phyloP scores from a whole-genome alignment of 2,329 filamentous ascomycete species.

The Trematosphaeria pertusa region DNA sequence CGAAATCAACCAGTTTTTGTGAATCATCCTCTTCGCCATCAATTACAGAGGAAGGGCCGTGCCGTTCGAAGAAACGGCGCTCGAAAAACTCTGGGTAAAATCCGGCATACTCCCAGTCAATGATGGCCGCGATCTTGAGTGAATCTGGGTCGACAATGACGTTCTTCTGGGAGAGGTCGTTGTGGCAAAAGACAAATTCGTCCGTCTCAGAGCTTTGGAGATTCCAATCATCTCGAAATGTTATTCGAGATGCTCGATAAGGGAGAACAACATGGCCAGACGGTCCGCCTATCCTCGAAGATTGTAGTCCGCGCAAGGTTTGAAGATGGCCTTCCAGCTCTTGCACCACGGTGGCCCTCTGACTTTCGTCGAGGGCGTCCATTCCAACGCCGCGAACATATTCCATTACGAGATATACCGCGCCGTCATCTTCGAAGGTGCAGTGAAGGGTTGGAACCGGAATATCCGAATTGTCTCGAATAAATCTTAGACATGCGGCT shows the following conservation, averaged over 20 bases:
- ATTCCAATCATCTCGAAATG: conserved; percentile 7
- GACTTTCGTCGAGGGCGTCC: conserved; percentile 2
- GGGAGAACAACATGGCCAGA: conserved; percentile 5
- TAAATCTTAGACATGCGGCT: conserved; percentile 5
- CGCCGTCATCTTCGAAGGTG: conserved; percentile 9
- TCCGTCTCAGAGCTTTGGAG: conserved; percentile 3
- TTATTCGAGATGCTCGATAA: conserved; percentile 1
- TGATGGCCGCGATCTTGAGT: conserved; percentile 44
- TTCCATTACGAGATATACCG: conserved; percentile 8
- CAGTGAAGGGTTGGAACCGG: conserved; percentile 9
- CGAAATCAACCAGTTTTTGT: conserved; percentile 3
- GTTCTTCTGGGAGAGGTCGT: conserved; percentile 35
- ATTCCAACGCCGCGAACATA: conserved; percentile 10
- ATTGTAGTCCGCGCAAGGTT: conserved; percentile 1
- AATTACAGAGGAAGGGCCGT: conserved; percentile 12
- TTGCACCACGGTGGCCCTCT: conserved; percentile 4
- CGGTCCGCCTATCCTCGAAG: conserved; percentile 1
- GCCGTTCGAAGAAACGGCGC: conserved; percentile 20
- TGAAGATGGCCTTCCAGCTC: conserved; percentile 6
- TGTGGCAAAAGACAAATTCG: conserved; percentile 35
- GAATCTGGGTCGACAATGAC: conserved; percentile 37
- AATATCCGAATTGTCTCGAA: conserved; percentile 7
- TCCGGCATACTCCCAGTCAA: conserved; percentile 52
- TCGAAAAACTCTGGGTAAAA: conserved; percentile 46
- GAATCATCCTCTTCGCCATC: conserved; percentile 14